These are phyloP conservation scores for Ceriops zippeliana DNA, from an alignment of 345 rosid genomes.

Conservation along the genomic window DNA sequence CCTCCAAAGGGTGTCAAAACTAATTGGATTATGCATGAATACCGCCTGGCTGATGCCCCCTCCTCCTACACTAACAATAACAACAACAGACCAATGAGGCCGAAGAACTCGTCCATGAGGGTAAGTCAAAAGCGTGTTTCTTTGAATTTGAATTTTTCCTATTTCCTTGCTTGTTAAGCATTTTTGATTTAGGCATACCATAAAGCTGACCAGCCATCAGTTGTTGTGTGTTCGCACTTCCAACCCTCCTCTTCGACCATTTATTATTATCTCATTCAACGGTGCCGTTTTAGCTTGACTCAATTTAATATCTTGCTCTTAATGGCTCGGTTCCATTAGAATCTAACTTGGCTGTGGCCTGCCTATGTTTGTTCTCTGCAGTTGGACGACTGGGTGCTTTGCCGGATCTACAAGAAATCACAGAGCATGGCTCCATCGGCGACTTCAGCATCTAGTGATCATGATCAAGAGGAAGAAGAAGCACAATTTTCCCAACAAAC, in stretches of 20 bases:
- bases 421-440: slow-evolving; percentile 45
- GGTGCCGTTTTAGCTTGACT: too few relatives aligned
- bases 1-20: slow-evolving; percentile 94
- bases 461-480: slow-evolving; percentile 56
- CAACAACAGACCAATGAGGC: slow-evolving; percentile 36
- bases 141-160: too few relatives aligned
- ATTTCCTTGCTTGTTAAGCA: too few relatives aligned
- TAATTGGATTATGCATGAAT: slow-evolving; percentile 98
- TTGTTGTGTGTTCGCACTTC: too few relatives aligned
- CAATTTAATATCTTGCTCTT: too few relatives aligned
- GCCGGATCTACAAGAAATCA: slow-evolving; percentile 86
- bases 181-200: too few relatives aligned
- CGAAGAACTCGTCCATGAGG: slow-evolving; percentile 86
- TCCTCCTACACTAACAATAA: slow-evolving; percentile 11
- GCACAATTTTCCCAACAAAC: slow-evolving; percentile 29
- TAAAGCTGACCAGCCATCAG: too few relatives aligned
- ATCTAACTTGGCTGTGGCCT: too few relatives aligned
- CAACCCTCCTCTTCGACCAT: too few relatives aligned
- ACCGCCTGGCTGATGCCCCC: slow-evolving; percentile 57
- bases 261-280: too few relatives aligned
- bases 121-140: slow-evolving; percentile 26
- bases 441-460: slow-evolving; percentile 33
- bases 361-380: slow-evolving; percentile 25
- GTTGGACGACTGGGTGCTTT: slow-evolving; percentile 98
- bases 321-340: too few relatives aligned